These are phyloP conservation scores for Stropharia rugosoannulata DNA, from an alignment of 768 basidiomycete species.

Conservation along the genomic window DNA sequence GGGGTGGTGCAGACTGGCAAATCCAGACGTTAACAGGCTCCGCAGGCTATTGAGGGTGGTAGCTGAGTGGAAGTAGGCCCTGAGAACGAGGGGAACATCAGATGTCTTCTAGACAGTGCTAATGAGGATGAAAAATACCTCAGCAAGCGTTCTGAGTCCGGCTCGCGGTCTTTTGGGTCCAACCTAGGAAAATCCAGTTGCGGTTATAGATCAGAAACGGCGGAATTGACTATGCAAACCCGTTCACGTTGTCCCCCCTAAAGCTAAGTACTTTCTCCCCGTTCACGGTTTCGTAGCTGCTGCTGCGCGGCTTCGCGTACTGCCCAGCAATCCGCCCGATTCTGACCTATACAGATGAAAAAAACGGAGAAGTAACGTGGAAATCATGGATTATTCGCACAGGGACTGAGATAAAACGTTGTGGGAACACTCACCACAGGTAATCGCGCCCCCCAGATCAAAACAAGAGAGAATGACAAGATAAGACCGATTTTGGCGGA, in stretches of 20 bases:
- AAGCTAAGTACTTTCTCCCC: slow-evolving; percentile 83
- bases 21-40: slow-evolving; percentile 85
- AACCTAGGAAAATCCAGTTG: slow-evolving; percentile 37
- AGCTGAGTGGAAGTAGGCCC: slow-evolving; percentile 95
- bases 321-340: slow-evolving; percentile 95
- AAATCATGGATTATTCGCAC: background rate
- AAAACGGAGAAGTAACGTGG: background rate
- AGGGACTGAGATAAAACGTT: background rate
- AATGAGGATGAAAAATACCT: slow-evolving; percentile 42
- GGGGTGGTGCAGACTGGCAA: slow-evolving; percentile 90
- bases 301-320: slow-evolving; percentile 93
- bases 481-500: slow-evolving; percentile 88
- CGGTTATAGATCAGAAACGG: background rate
- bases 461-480: slow-evolving; percentile 91
- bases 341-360: slow-evolving; percentile 48
- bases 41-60: slow-evolving; percentile 93
- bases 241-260: slow-evolving; percentile 97
- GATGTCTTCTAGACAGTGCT: background rate
- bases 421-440: slow-evolving; percentile 68
- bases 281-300: slow-evolving; percentile 70
- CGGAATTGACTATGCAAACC: slow-evolving; percentile 43
- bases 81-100: slow-evolving; percentile 25
- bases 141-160: slow-evolving; percentile 88
- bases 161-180: slow-evolving; percentile 74
- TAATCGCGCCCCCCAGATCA: slow-evolving; percentile 90